Conservation (phyloP, 768 basidiomycete genomes). For the Steccherinum ochraceum region DNA sequence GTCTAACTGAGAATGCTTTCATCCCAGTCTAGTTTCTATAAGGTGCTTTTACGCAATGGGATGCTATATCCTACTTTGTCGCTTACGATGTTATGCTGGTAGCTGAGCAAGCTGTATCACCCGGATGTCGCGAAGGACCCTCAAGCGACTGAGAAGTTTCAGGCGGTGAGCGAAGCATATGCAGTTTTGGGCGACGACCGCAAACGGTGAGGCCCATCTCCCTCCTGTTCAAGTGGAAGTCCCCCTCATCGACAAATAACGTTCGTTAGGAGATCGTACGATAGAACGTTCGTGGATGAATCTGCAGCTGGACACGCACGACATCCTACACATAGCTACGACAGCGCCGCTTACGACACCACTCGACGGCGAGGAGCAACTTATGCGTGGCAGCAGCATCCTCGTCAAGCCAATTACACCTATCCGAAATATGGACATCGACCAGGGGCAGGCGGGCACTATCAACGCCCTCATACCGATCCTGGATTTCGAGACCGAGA, state of each 20-base stretch:
- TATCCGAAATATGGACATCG: conserved; percentile 11
- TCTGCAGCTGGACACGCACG: conserved; percentile 1
- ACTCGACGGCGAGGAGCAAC: conserved; percentile 28
- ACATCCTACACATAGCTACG: conserved; percentile 8
- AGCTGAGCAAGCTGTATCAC: conserved; percentile 45
- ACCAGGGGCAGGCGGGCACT: conserved; percentile 10
- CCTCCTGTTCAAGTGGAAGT: not conserved
- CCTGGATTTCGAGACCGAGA: conserved; percentile 10
- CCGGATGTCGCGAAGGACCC: conserved; percentile 37
- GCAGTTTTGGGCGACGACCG: conserved; percentile 38
- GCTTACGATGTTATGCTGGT: not conserved
- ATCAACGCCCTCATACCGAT: conserved; percentile 8
- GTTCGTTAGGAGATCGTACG: conserved; percentile 26
- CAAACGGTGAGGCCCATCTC: conserved; percentile 29
- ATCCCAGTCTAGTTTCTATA: conserved; percentile 30
- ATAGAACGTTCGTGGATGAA: conserved; percentile 19
- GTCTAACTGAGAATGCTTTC: not conserved
- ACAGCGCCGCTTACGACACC: conserved; percentile 21
- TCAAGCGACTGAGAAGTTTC: conserved; percentile 33
- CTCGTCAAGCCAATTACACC: conserved; percentile 5
- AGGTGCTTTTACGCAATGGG: conserved; percentile 17
- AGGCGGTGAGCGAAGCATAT: conserved; percentile 42
- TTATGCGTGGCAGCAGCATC: conserved; percentile 29
- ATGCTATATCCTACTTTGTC: not conserved
- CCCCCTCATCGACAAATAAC: too few species aligned